Evolutionary conservation across 768 basidiomycete species (phyloP), one percentile per base, ranked within the genome.

Genomic region (Lyophyllum shimeji): DNA sequence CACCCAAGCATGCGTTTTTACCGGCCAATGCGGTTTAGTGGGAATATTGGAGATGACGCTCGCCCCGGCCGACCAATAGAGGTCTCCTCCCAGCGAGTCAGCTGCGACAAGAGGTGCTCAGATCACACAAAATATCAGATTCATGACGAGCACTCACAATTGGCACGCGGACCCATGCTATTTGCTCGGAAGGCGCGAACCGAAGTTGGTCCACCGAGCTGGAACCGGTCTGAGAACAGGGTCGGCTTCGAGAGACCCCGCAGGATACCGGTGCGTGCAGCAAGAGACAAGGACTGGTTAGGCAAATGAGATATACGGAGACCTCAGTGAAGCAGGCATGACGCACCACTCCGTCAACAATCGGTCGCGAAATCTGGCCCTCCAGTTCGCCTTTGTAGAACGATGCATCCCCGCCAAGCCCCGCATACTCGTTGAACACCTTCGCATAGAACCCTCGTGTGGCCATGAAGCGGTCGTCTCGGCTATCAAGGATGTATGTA

Each of bases 131-230:
- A 24, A 21, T 13, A 11, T n/a, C 3, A 42, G 56, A 47, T 20
- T 33, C 20, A 29, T 24, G 34, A 47, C 29, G 45, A 29, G 31
- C 33, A 69, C 83, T 60, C 63, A 92, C 92, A 65, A 17, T 84
- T 82, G 58, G 95, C 92, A 20, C 78, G 79, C 0, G 89, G 87
- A 4, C 95, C 95, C 74, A 97, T 76, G 3, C 85, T 77, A 64
- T 90, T 92, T 6, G 78, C 75, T 43, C 80, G 80, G 72, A 96
- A 95, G 49, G 84, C 82, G 5, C 97, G 78, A 0, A 98, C 78
- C 51, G 85, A 92, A 7, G 87, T 82, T 0, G 97, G 95, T 0
- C 97, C 97, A 23, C 97, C 97, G 0, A 98, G 80, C 60, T 96
- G 95, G 69, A 94, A 94, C 5, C 94, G 84, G 71, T 99, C 97